Evolutionary conservation across 2,329 filamentous ascomycete genomes (phyloP).

Genomic region (Pseudopithomyces maydicus): DNA sequence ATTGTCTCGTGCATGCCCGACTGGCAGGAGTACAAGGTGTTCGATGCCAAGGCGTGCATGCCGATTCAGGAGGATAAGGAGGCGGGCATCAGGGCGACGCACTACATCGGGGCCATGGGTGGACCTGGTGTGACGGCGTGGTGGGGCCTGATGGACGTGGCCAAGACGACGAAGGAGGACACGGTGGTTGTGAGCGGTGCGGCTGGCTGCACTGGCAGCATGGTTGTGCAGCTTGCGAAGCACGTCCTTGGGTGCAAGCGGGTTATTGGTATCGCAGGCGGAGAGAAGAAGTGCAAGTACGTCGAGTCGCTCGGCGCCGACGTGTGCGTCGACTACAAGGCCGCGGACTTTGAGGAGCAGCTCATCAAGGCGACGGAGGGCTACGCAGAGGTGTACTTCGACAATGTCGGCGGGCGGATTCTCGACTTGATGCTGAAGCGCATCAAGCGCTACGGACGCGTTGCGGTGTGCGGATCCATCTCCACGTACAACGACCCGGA

Average conservation of each 20-base stretch:
- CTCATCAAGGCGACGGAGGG: constrained; percentile 53
- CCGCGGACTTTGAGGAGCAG: constrained; percentile 52
- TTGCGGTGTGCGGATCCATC: constrained; percentile 53
- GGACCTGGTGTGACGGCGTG: constrained; percentile 71
- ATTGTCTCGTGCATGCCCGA: constrained; percentile 60
- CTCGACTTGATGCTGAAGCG: constrained; percentile 53
- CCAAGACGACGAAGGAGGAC: constrained; percentile 67
- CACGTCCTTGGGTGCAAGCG: constrained; percentile 53
- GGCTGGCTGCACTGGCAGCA: constrained; percentile 76
- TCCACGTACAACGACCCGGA: constrained; percentile 48
- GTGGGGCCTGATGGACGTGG: constrained; percentile 73
- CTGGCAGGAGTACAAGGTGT: constrained; percentile 70
- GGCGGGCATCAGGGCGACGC: constrained; percentile 47
- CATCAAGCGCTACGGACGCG: constrained; percentile 48
- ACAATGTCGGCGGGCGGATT: constrained; percentile 57
- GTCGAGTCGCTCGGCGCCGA: constrained; percentile 59
- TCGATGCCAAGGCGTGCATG: constrained; percentile 41
- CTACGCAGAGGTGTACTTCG: constrained; percentile 59
- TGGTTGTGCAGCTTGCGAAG: constrained; percentile 65
- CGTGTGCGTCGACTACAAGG: constrained; percentile 61
- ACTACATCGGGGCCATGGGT: constrained; percentile 55
- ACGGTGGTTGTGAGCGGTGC: constrained; percentile 78
- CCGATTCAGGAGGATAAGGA: constrained; percentile 36
- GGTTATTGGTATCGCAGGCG: constrained; percentile 60
- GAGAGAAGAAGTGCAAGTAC: constrained; percentile 58